Percentiles rank a stretch among this genome's conserved stretches.
phyloP scores from a whole-genome alignment of 495 filamentous ascomycete genomes.

The Melanomma pulvis-pyrius region DNA sequence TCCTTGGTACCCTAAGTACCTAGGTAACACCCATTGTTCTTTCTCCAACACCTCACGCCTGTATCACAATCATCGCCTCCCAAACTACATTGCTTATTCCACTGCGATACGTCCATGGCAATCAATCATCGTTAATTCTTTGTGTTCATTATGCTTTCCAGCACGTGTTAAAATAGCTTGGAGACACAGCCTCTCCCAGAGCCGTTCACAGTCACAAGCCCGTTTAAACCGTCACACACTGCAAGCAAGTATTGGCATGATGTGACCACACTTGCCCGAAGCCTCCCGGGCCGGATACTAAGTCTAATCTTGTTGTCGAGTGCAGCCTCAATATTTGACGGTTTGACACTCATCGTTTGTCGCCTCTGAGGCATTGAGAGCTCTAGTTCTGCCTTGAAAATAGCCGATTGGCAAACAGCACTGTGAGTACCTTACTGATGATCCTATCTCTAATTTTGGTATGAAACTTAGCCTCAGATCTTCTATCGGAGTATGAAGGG shows the following conservation, averaged over 20 bases:
- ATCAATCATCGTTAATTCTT: not conserved
- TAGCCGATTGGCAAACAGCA: not conserved
- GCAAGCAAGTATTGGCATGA: too few species aligned
- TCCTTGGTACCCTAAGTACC: too few species aligned
- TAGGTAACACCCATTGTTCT: too few species aligned
- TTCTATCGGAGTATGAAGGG: not conserved
- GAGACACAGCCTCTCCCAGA: not conserved
- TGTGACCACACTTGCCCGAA: not conserved
- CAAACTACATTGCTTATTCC: too few species aligned
- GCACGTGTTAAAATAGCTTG: not conserved
- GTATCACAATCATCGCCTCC: not conserved
- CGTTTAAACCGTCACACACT: not conserved
- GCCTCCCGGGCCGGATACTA: not conserved
- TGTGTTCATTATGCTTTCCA: not conserved
- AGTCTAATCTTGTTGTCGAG: not conserved
- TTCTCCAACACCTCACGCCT: not conserved
- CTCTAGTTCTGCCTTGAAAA: not conserved
- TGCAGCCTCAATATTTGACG: not conserved
- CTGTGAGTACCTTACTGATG: not conserved
- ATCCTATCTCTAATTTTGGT: not conserved
- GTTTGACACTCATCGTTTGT: slow-evolving; percentile 7
- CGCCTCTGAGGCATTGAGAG: not conserved
- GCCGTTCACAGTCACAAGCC: not conserved
- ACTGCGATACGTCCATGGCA: not conserved
- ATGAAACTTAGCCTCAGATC: not conserved